Evolutionary conservation across 306 rosid genomes (phyloP).

Genomic region (Fragaria iinumae): DNA sequence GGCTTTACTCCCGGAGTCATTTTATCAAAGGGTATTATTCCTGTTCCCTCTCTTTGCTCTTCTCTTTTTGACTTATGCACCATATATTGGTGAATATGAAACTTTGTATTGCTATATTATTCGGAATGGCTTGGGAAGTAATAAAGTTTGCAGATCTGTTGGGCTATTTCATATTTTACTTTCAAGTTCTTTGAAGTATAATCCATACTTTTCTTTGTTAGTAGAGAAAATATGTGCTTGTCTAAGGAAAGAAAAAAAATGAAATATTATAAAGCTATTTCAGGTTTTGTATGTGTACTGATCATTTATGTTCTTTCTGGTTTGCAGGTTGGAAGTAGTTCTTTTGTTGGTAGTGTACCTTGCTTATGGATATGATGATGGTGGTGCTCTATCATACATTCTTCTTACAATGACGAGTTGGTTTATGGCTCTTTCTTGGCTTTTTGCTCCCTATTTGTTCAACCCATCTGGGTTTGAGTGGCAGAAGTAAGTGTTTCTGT

Average conservation of each 20-base stretch:
- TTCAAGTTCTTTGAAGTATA: not conserved
- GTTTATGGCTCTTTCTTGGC: conserved; percentile 99
- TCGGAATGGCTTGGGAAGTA: not conserved
- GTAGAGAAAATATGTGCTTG: not conserved
- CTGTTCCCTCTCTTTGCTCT: conserved; percentile 16
- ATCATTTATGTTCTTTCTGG: conserved; percentile 18
- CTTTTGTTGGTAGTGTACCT: conserved; percentile 73
- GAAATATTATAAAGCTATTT: not conserved
- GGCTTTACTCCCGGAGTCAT: conserved; percentile 97
- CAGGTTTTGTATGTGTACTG: not conserved
- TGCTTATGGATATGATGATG: conserved; percentile 77
- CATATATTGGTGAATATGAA: not conserved
- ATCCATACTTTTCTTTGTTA: not conserved
- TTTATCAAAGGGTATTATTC: conserved; percentile 80
- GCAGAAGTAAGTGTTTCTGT: conserved; percentile 75
- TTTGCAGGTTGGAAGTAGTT: conserved; percentile 84
- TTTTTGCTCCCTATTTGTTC: conserved; percentile 92
- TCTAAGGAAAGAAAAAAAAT: not conserved
- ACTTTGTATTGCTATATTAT: not conserved
- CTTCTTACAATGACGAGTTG: conserved; percentile 89
- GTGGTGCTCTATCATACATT: conserved; percentile 65
- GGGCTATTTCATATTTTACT: not conserved
- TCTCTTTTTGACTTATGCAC: not conserved
- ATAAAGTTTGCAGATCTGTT: not conserved
- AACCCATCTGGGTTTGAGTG: conserved; percentile 98